A percentile compares a stretch with the other conserved stretches of the same genome.
Evolutionary conservation across 352 stramenopile genomes (phyloP).

Genomic region (Pythium sp.): DNA sequence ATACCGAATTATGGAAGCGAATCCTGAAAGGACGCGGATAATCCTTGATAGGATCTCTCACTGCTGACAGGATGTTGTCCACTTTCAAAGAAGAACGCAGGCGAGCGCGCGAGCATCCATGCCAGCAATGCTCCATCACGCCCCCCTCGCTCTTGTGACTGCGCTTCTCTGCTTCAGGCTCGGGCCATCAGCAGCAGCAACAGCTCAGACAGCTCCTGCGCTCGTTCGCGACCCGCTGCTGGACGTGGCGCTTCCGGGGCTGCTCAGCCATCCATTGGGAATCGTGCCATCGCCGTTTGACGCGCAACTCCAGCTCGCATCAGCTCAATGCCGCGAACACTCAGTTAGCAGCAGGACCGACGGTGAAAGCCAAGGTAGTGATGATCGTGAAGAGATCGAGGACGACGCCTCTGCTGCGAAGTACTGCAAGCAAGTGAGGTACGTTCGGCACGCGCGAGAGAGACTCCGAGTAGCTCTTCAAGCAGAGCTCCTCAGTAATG

Average conservation of each 20-base stretch:
- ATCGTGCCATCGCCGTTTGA: constrained; percentile 22
- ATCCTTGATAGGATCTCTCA: no score
- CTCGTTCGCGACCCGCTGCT: constrained; percentile 26
- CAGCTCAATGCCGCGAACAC: constrained; percentile 30
- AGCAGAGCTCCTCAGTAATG: constrained; percentile 14
- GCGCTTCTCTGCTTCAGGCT: not conserved
- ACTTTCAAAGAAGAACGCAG: no score
- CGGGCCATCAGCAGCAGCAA: not conserved
- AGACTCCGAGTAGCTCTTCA: constrained; percentile 26
- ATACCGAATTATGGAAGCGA: no score
- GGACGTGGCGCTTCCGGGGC: constrained; percentile 23
- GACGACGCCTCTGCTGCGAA: not conserved
- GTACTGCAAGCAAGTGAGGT: constrained; percentile 53
- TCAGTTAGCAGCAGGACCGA: constrained; percentile 2
- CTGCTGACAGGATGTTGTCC: no score
- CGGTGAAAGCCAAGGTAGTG: not conserved
- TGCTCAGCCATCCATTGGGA: constrained; percentile 24
- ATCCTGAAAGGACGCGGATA: no score
- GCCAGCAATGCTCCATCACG: no score
- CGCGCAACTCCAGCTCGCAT: constrained; percentile 28
- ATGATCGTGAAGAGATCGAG: not conserved
- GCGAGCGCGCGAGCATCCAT: not conserved
- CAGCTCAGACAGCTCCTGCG: not conserved
- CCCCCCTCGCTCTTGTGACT: not conserved
- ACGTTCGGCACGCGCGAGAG: constrained; percentile 44